Evolutionary conservation across 495 filamentous ascomycete genomes (phyloP), one percentile per base, ranked within the genome.

Genomic region (Penicillium daleae): DNA sequence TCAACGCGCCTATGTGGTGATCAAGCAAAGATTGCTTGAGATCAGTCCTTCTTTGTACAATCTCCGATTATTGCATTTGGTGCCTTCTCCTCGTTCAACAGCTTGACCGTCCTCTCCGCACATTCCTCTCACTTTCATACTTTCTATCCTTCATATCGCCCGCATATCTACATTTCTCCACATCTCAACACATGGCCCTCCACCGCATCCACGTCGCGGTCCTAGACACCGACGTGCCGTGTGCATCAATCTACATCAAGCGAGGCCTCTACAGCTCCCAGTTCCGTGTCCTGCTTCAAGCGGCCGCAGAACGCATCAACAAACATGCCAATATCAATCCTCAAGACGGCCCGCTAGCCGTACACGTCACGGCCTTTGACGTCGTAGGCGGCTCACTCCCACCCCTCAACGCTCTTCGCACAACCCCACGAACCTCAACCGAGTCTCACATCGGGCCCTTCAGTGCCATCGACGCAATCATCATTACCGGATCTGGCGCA

Each of bases 341-440:
- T 5, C 60, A 55, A 26, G 58, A 66, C 39, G 58, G 54, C 57
- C 62, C 60, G 15, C 37, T 74, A 17, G 51, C 59, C 10, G 61
- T 80, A 19, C 64, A 77, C 56, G 69, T 76, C 13, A 74, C 78
- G 2, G 72, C 76, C 39, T 81, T 74, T 56, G 78, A 81, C 52
- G 67, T 71, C 39, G 68, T 76, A 2, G 76, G 77, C 7, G 71
- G 76, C 6, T 59, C 60, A 1, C 62, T 76, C 2, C 78, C 78
- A 4, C 66, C 73, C 0, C 60, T 76, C 0, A 57, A 66, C 17
- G 70, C 44, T 50, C 56, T 80, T 2, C 73, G 74, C 21, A 65
- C 59, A 13, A 60, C 29, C 10, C 58, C 63, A n/a, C 53, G 51
- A 3, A 21, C 58, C 33, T 17, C 57, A 39, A 26, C 48, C 29